Evolutionary conservation across 2,329 filamentous ascomycete genomes (phyloP).

Genomic region (Aspergillus sclerotialis): DNA sequence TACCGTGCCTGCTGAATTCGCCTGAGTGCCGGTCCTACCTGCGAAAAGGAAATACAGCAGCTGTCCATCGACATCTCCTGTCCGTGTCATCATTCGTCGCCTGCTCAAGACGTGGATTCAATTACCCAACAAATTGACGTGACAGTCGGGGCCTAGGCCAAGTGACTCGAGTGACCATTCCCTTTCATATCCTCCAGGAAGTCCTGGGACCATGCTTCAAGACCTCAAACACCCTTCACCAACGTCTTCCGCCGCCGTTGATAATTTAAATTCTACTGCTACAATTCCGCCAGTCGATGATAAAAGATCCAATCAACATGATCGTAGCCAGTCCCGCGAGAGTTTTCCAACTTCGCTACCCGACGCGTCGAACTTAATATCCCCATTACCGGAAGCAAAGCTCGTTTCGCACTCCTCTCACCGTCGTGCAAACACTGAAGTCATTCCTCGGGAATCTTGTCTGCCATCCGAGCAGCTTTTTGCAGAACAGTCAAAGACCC

Average conservation of each 20-base stretch:
- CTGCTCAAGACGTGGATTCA: too few relatives aligned
- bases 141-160: too few relatives aligned
- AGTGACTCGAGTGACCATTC: too few relatives aligned
- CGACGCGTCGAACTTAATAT: constrained; percentile 10
- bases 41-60: background rate
- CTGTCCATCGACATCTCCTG: too few relatives aligned
- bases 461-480: constrained; percentile 15
- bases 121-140: too few relatives aligned
- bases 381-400: constrained; percentile 10
- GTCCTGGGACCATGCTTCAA: constrained; percentile 12
- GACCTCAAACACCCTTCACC: constrained; percentile 12
- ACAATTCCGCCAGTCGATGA: constrained; percentile 6
- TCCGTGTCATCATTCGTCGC: too few relatives aligned
- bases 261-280: constrained; percentile 6
- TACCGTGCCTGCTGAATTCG: background rate
- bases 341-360: constrained; percentile 10
- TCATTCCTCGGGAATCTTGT: constrained; percentile 19
- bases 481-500: constrained; percentile 16
- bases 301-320: constrained; percentile 9
- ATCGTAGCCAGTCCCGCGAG: constrained; percentile 7
- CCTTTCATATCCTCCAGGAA: constrained; percentile 11
- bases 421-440: constrained; percentile 29
- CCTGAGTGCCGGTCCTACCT: background rate
- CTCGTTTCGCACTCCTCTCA: constrained; percentile 16
- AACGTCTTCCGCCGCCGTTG: constrained; percentile 10